Evolutionary conservation across 2,329 filamentous ascomycete species (phyloP).

Genomic region (Aspergillus sp.): DNA sequence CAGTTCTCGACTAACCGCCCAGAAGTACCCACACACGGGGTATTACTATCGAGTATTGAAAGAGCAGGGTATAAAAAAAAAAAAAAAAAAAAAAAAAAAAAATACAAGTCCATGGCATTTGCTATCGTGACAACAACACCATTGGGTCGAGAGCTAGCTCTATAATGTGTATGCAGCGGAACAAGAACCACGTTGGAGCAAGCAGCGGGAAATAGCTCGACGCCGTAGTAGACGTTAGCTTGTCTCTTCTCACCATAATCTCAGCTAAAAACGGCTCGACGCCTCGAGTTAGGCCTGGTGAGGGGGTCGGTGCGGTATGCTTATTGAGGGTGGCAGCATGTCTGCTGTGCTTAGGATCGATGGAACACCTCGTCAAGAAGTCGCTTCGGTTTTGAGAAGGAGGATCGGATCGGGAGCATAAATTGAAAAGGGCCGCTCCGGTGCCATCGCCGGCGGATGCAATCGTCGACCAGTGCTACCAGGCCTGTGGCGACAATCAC

Average conservation of each 20-base stretch:
- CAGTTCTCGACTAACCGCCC: neutral
- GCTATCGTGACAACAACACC: neutral
- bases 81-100: neutral
- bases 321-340: neutral
- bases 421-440: slow-evolving; percentile 53
- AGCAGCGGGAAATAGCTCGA: neutral
- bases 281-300: too few species aligned
- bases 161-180: neutral
- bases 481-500: slow-evolving; percentile 89
- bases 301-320: too few species aligned
- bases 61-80: neutral
- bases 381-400: slow-evolving; percentile 58
- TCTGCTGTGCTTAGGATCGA: slow-evolving; percentile 36
- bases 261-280: neutral
- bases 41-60: neutral
- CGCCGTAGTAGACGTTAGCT: slow-evolving; percentile 1
- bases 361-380: slow-evolving; percentile 66
- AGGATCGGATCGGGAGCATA: slow-evolving; percentile 52
- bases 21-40: neutral
- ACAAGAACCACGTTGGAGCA: neutral
- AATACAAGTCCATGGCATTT: neutral
- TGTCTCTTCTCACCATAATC: neutral
- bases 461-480: slow-evolving; percentile 84
- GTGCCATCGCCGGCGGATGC: slow-evolving; percentile 78
- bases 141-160: slow-evolving; percentile 1